Conservation (phyloP, 2,329 filamentous ascomycete genomes). For the Aspergillus ibericus region DNA sequence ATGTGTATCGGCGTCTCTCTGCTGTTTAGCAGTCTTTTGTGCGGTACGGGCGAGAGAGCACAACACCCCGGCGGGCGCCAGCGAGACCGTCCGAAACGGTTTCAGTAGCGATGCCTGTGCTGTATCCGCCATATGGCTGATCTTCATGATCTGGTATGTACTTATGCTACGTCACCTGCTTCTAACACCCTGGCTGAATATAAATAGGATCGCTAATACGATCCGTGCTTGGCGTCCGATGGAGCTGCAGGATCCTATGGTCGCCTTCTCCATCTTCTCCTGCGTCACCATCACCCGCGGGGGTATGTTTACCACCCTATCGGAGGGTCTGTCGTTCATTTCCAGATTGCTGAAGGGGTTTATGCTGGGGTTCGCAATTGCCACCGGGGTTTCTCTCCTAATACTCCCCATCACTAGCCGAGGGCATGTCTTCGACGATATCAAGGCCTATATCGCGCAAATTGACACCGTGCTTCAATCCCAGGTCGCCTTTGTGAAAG, state of each 20-base stretch:
- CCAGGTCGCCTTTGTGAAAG: slow-evolving; percentile 61
- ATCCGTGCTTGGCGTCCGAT: slow-evolving; percentile 62
- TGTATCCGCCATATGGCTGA: slow-evolving; percentile 68
- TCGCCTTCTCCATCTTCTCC: slow-evolving; percentile 66
- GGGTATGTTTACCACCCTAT: slow-evolving; percentile 47
- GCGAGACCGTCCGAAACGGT: slow-evolving; percentile 30
- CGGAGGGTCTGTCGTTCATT: slow-evolving; percentile 36
- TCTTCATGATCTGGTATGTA: slow-evolving; percentile 62
- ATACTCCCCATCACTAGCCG: slow-evolving; percentile 67
- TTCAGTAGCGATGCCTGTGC: slow-evolving; percentile 71
- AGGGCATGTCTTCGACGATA: slow-evolving; percentile 61
- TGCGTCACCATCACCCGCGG: slow-evolving; percentile 61
- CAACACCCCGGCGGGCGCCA: slow-evolving; percentile 44
- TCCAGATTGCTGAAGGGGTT: slow-evolving; percentile 60
- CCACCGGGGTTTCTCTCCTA: slow-evolving; percentile 62
- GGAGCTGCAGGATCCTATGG: slow-evolving; percentile 65
- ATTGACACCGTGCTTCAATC: slow-evolving; percentile 58
- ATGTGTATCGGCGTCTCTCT: slow-evolving; percentile 60
- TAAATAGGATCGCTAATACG: slow-evolving; percentile 55
- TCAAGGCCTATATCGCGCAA: slow-evolving; percentile 52
- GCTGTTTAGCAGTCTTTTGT: slow-evolving; percentile 64
- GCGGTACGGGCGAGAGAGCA: slow-evolving; percentile 64
- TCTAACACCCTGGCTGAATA: background rate
- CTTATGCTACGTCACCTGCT: background rate
- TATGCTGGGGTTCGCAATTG: slow-evolving; percentile 64